Evolutionary conservation across 1,284 basidiomycete genomes (phyloP).

Genomic region (Paramarasmius palmivorus): DNA sequence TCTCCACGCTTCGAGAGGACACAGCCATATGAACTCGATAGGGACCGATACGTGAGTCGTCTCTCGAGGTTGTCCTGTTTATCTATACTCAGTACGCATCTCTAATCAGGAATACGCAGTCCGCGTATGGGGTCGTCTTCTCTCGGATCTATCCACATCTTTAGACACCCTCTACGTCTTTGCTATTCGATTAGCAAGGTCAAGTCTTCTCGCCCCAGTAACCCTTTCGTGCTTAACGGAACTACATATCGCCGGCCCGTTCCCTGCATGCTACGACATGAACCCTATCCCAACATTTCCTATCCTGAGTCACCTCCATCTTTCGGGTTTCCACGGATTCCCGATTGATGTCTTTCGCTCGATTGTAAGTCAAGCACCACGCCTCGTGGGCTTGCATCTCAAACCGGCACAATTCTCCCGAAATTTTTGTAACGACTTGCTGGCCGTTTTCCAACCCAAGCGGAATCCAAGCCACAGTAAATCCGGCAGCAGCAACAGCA

Average conservation of each 20-base stretch:
- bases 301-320: slow-evolving; percentile 19
- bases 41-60: background rate
- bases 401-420: slow-evolving; percentile 19
- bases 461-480: too few relatives aligned
- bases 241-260: slow-evolving; percentile 18
- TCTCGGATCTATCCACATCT: too few relatives aligned
- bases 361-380: slow-evolving; percentile 22
- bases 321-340: slow-evolving; percentile 24
- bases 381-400: slow-evolving; percentile 20
- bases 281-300: slow-evolving; percentile 16
- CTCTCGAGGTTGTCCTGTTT: too few relatives aligned
- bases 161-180: too few relatives aligned
- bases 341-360: slow-evolving; percentile 21
- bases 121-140: too few relatives aligned
- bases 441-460: background rate
- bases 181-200: too few relatives aligned
- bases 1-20: background rate
- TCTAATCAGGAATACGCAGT: too few relatives aligned
- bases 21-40: background rate
- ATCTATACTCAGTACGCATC: too few relatives aligned
- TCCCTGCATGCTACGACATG: slow-evolving; percentile 11
- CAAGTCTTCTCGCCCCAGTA: background rate
- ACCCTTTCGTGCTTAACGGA: slow-evolving; percentile 14
- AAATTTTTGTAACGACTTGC: slow-evolving; percentile 19
- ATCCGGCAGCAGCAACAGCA: background rate